Evolutionary conservation across 257 asterid genomes (phyloP), one percentile per base, ranked within the genome.

Genomic region (Oldenlandia corymbosa): DNA sequence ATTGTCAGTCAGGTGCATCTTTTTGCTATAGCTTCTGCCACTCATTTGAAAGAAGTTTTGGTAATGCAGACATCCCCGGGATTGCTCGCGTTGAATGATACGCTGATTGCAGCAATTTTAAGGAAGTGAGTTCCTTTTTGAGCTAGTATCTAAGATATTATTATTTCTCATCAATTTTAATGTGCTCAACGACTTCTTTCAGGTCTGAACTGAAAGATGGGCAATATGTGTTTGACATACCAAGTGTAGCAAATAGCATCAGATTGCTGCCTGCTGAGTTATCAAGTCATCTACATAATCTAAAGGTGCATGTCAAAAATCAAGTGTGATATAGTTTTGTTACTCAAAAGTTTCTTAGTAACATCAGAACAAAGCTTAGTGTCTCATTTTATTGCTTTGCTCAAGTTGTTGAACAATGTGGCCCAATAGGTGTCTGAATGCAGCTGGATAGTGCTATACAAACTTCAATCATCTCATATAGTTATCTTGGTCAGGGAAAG

Each of bases 151-250:
- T 71, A 60, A 20, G 57, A 62, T 69, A 42, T 50, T 46, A n/a
- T n/a, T n/a, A n/a, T 70, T 59, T 78, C 65, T 53, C 17, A 31
- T 52, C 21, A 32, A 58, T 53, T 41, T 58, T 52, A 24, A 34
- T 60, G n/a, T 76, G 62, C 73, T 72, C 63, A 58, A 43, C 64
- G 62, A 39, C 58, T 67, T 53, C 36, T 63, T 49, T 67, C 84
- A 92, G 99, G 79, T 83, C 97, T 49, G 94, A 87, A 77, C 72
- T 84, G 79, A 92, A 89, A 83, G 95, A 83, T 57, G 99, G 99
- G 66, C 96, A 89, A 68, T 85, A 92, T 74, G 82, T 87, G 58
- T 87, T 89, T 73, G 80, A 87, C 76, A 82, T 89, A 74, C 96
- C 94, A 27, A 81, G 85, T 49, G 71, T 89, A 31, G 95, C 96